Evolutionary conservation across 116 monocot genomes (phyloP).

Genomic region (Posidonia oceanica): DNA sequence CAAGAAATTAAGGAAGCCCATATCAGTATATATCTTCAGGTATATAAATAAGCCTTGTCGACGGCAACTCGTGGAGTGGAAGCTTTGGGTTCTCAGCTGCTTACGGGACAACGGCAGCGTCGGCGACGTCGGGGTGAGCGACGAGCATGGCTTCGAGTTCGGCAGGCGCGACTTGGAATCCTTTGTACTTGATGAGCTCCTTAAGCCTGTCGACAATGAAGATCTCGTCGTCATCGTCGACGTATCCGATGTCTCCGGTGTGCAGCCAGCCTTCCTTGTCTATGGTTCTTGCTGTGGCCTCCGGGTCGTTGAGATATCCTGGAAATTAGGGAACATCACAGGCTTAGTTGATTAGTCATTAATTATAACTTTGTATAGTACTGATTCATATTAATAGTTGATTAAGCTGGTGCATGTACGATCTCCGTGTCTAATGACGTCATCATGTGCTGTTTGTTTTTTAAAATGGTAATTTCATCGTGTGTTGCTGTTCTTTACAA

Average conservation of each 20-base stretch:
- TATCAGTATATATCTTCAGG: neutral
- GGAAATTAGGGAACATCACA: neutral
- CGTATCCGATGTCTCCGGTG: slow-evolving; percentile 20
- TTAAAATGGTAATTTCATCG: too few species aligned
- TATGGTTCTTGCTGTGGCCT: slow-evolving; percentile 15
- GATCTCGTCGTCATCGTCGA: slow-evolving; percentile 24
- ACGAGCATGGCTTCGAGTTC: slow-evolving; percentile 23
- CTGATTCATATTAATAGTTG: too few species aligned
- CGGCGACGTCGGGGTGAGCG: slow-evolving; percentile 13
- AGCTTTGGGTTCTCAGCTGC: neutral
- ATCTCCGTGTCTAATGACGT: too few species aligned
- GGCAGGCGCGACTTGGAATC: slow-evolving; percentile 22
- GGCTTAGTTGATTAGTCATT: too few species aligned
- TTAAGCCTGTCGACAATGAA: slow-evolving; percentile 25
- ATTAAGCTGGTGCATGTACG: too few species aligned
- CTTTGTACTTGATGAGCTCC: slow-evolving; percentile 29
- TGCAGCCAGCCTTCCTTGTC: slow-evolving; percentile 22
- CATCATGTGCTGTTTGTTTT: too few species aligned
- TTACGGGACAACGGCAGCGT: slow-evolving; percentile 24
- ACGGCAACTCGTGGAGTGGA: neutral
- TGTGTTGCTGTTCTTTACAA: too few species aligned
- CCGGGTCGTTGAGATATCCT: slow-evolving; percentile 21
- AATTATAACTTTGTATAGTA: too few species aligned
- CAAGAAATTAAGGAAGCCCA: slow-evolving; percentile 7
- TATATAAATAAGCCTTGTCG: neutral